These are phyloP conservation scores for Eimeria brunetti DNA, from an alignment of 169 alveolate species.

Conservation along the genomic window DNA sequence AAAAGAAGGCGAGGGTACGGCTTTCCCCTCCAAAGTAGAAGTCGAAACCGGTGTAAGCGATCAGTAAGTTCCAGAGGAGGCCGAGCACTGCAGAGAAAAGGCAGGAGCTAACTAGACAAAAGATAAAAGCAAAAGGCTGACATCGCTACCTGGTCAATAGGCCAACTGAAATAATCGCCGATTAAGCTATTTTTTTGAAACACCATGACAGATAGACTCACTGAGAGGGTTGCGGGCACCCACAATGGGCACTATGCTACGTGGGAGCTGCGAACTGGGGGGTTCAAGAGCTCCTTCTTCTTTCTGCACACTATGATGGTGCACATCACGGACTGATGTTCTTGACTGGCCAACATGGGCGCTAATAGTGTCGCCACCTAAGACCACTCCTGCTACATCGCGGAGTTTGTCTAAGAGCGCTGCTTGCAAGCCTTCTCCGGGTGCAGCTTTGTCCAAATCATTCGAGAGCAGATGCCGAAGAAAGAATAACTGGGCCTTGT, in stretches of 20 bases:
- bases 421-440: not conserved
- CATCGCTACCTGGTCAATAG: not conserved
- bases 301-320: not conserved
- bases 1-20: not conserved
- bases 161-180: too few species aligned
- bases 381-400: slow-evolving; percentile 22
- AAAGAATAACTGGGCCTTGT: slow-evolving; percentile 33
- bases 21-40: slow-evolving; percentile 35
- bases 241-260: slow-evolving; percentile 34
- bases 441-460: not conserved
- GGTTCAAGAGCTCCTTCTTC: not conserved
- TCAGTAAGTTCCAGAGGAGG: slow-evolving; percentile 54
- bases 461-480: not conserved
- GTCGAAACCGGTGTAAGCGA: slow-evolving; percentile 50
- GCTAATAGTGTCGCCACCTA: slow-evolving; percentile 39
- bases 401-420: slow-evolving; percentile 29
- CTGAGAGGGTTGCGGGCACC: slow-evolving; percentile 59
- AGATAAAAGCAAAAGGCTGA: not conserved
- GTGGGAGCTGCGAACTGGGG: slow-evolving; percentile 7
- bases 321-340: slow-evolving; percentile 9
- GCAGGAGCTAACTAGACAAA: not conserved
- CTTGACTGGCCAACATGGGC: slow-evolving; percentile 7
- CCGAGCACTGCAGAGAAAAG: slow-evolving; percentile 32
- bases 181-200: not conserved
- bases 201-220: not conserved